Conservation (phyloP, 768 basidiomycete species). For the Russula virescens region DNA sequence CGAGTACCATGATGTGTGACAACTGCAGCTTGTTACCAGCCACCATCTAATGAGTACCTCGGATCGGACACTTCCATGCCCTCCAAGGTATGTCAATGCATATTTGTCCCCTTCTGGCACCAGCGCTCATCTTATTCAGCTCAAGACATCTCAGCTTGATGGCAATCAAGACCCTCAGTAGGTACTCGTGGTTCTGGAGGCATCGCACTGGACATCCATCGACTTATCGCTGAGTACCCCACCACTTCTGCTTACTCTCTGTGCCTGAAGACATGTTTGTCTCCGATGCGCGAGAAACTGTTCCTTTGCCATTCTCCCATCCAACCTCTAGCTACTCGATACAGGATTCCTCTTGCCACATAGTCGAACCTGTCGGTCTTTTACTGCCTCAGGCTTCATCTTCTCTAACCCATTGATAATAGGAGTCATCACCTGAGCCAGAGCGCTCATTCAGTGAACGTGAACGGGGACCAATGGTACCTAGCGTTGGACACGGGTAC, state of each 20-base stretch:
- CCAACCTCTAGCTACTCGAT: background rate
- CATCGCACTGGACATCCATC: background rate
- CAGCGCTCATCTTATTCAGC: constrained; percentile 4
- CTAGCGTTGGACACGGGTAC: too few species aligned
- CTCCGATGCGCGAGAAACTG: background rate
- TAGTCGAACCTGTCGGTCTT: too few species aligned
- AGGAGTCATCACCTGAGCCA: constrained; percentile 15
- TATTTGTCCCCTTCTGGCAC: background rate
- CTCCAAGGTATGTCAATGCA: constrained; percentile 1
- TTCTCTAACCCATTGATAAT: background rate
- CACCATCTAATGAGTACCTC: background rate
- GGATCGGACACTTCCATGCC: constrained; percentile 2
- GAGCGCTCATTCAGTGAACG: constrained; percentile 16
- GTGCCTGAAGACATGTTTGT: background rate
- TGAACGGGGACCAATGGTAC: constrained; percentile 45
- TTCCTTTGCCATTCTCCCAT: background rate
- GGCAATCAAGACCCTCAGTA: constrained; percentile 11
- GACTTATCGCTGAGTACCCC: background rate
- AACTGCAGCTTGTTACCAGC: too few species aligned
- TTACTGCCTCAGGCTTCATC: too few species aligned
- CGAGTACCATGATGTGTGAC: constrained; percentile 5
- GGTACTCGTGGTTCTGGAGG: constrained; percentile 3
- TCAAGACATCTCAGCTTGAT: too few species aligned
- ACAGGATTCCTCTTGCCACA: too few species aligned
- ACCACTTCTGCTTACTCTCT: background rate